These are phyloP conservation scores for Benincasa hispida DNA, from an alignment of 306 rosid genomes.

Conservation along the genomic window DNA sequence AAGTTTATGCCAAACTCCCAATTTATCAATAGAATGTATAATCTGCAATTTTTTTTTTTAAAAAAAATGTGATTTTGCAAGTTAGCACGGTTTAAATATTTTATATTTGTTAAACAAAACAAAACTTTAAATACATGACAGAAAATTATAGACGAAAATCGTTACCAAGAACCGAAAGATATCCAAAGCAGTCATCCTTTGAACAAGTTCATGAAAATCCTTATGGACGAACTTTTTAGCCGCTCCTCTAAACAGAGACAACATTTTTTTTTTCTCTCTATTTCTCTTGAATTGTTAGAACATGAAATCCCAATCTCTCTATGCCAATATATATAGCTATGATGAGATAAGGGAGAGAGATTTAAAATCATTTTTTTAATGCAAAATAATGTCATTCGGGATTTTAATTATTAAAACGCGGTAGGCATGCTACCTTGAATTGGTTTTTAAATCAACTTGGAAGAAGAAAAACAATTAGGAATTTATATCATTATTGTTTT, in stretches of 20 bases:
- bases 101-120: no score
- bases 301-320: not conserved
- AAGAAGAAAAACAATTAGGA: not conserved
- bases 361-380: not conserved
- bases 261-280: not conserved
- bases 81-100: no score
- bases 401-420: not conserved
- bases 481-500: not conserved
- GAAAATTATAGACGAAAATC: not conserved
- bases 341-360: not conserved
- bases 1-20: conserved; percentile 45
- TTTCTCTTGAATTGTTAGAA: not conserved
- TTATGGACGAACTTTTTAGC: not conserved
- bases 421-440: not conserved
- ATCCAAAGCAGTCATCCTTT: not conserved
- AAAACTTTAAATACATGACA: not conserved
- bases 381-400: not conserved
- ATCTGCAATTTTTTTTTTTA: conserved; percentile 16
- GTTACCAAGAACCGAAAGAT: not conserved
- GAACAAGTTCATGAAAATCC: not conserved
- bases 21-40: conserved; percentile 43
- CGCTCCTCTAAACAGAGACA: not conserved
- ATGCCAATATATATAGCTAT: not conserved
- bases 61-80: no score
- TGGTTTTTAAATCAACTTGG: not conserved